Evolutionary conservation across 1,284 basidiomycete genomes (phyloP), one percentile per base, ranked within the genome.

Genomic region (Irpex sp.): DNA sequence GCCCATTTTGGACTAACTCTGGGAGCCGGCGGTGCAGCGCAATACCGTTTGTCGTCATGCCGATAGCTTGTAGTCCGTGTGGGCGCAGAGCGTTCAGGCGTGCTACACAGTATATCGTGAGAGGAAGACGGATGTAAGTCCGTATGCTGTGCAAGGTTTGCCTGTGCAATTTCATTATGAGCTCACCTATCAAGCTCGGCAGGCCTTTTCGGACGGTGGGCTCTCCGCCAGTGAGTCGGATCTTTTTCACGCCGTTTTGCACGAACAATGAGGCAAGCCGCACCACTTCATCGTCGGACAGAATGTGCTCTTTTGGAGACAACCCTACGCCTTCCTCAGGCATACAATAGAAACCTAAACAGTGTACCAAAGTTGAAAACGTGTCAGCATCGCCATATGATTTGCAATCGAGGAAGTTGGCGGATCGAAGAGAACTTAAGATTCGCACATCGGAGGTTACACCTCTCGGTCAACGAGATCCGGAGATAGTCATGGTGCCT

Each of bases 311-410:
- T 44, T 79, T 78, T 1, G 92, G 93, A 7, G 92, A 90, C 19
- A 96, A 80, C 58, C 89, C 84, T 0, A 94, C 79, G 40, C 93
- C 93, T 69, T 92, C 87, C 62, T 82, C 85, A 1, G 93, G 94
- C 94, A 96, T 96, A 72, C 94, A 96, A 72, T 96, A 96, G 70
- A 93, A 92, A 70, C 92, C 92, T 93, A 67, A 48, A 58, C 51
- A 57, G 8, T n/a, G 49, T 61, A 64, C 26, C 52, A 26, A 26
- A 26, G 21, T 13, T 62, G 15, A 36, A 38, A 56, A 44, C 38
- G 38, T 40, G 38, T 40, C 26, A 31, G 15, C 21, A 44, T 36
- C 31, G 54, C 15, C 48, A 69, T 54, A 15, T 38, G 5, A 47
- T 6, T 15, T 13, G 49, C 31, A 19, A 13, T 1, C 36, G 21